Base-by-base conservation (phyloP, 108 stramenopile species). In the Asterionellopsis glacialis region DNA sequence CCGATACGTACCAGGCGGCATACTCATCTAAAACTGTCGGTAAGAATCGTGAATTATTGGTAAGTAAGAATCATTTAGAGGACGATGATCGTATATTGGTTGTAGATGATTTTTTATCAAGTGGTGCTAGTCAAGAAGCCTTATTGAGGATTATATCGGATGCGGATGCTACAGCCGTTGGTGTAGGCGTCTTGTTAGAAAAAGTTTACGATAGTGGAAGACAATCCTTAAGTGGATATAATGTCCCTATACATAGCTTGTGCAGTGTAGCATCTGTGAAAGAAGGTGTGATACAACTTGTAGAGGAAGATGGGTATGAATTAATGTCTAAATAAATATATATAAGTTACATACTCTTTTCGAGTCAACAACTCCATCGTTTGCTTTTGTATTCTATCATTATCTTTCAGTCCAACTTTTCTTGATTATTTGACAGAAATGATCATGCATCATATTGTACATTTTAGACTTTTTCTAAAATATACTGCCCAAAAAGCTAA, bases 41-140 rank as follows among this genome's bases (percentile, higher is more conserved):
- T 41, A 71, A 79, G 54, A 76, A 88, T 57, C 69, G 81, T 52
- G 85, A 94, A 60, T 70, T 94, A 15, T 53, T 94, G n/a, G 86
- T 94, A 11, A 81, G 81, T 61, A 89, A 77, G 61, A 69, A 67
- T 51, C 93, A 94, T 60, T 42, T 94, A 3, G 73, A 83, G 45
- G 63, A 75, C 38, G 77, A 77, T 21, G 93, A 94, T 72, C 76
- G 90, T n/a, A 71, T 94, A n/a, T 73, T 94, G 23, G 72, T 91
- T 45, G 80, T 94, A 11, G 93, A 94, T 63, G 93, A 94, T 53
- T 91, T 94, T 76, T 73, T 94, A 11, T 85, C 83, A 27, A 83
- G 85, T 45, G 93, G 93, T n/a, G 65, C 82, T 14, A 77, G 84
- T 51, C 93, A 94, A 59, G 93, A 91, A 62, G 93, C 93, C 23